Base-by-base conservation (phyloP, 2,329 filamentous ascomycete species). In the Ceratocystis diversiconidia region DNA sequence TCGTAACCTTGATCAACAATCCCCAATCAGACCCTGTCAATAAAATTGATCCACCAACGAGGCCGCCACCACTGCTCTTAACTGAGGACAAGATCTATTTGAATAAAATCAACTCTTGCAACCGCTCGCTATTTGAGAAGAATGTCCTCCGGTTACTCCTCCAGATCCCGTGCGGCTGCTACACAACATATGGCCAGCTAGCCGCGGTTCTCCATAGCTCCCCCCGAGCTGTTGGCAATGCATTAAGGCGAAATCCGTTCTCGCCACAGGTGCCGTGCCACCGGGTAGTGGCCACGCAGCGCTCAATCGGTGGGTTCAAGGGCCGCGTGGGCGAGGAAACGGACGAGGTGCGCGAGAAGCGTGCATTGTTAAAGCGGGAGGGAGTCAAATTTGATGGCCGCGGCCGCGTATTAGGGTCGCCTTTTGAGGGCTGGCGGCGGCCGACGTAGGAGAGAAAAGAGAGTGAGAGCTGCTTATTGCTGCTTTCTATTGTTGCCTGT, bases 191-290 rank as follows among this genome's bases (percentile, higher is more conserved):
- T 75, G 86, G 82, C 2, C 79, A 86, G 1, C 78, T 95, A 64
- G 84, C 90, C 0, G 79, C 79, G 7, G 81, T 87, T 66, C 79
- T 92, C 17, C 74, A 78, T 10, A 90, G 88, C 25, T 89, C 87
- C 2, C 87, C 89, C 1, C 80, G 89, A 52, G 89, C 89, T 0
- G 83, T 94, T 4, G 89, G 89, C 17, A 90, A 88, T 67, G 89
- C 89, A 1, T 78, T 95, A 72, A 82, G 87, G 19, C 78, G 81
- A 8, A 95, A 95, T 72, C 90, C 90, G 0, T 95, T 92, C 71
- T 90, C 90, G 15, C 90, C 90, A 0, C 80, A 83, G 43, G 87
- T 92, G 3, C 90, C 90, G 1, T 95, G 90, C 68, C 90, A 95
- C 74, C 82, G 90, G 8, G 87, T 92, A 25, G 82, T 95, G 60